These are phyloP conservation scores for Alternaria postmessia DNA, from an alignment of 2,329 filamentous ascomycete species.

Conservation along the genomic window DNA sequence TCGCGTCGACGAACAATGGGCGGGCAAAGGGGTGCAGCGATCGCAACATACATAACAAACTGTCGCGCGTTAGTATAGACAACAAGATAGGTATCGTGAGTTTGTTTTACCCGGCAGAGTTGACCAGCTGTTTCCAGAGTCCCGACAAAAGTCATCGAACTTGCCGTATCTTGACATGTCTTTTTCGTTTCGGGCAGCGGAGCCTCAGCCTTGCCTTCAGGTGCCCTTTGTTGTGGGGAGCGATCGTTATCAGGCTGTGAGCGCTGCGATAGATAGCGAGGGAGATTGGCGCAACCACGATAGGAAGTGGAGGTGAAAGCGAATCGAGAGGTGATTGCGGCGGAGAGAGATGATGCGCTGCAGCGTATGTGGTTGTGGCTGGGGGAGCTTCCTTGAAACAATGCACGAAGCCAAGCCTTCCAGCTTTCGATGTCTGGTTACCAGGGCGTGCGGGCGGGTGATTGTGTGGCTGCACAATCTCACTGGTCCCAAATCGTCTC, in stretches of 20 bases:
- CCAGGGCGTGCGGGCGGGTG: conserved; percentile 13
- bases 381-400: conserved; percentile 28
- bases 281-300: conserved; percentile 17
- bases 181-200: conserved; percentile 17
- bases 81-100: conserved; percentile 15
- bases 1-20: conserved; percentile 20
- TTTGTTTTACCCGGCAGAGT: conserved; percentile 51
- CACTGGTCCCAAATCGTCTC: conserved; percentile 4
- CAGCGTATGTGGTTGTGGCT: conserved; percentile 27
- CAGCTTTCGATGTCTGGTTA: conserved; percentile 16
- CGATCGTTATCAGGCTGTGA: conserved; percentile 15
- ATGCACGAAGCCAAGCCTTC: conserved; percentile 27
- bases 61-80: conserved; percentile 35
- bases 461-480: conserved; percentile 18
- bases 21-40: conserved; percentile 14
- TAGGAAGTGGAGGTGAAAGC: conserved; percentile 14
- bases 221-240: conserved; percentile 18
- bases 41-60: conserved; percentile 59
- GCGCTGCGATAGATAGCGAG: conserved; percentile 12
- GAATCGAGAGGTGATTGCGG: conserved; percentile 13
- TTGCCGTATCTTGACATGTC: conserved; percentile 43
- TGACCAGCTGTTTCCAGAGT: conserved; percentile 54
- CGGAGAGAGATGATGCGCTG: conserved; percentile 33
- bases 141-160: conserved; percentile 59
- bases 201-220: conserved; percentile 35